A percentile compares a stretch with the other conserved stretches of the same genome.
Evolutionary conservation across 2,329 filamentous ascomycete genomes (phyloP).

Genomic region (Trichoderma asperellum): DNA sequence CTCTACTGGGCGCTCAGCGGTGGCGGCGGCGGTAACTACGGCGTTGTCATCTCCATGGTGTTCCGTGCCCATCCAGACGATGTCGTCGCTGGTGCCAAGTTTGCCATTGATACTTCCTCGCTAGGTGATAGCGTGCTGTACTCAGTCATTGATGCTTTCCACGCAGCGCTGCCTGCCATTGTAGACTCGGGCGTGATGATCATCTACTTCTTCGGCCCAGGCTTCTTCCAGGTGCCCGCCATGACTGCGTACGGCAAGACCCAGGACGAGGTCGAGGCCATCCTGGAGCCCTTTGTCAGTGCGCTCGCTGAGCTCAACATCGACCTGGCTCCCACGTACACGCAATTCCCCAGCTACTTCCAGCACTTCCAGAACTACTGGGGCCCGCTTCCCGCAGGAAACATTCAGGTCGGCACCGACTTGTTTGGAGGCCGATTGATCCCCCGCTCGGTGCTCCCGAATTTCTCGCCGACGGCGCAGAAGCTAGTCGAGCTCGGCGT

Average conservation of each 20-base stretch:
- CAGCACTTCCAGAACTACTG: slow-evolving; percentile 36
- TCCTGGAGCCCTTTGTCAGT: slow-evolving; percentile 49
- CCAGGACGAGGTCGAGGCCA: slow-evolving; percentile 42
- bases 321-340: slow-evolving; percentile 37
- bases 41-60: slow-evolving; percentile 47
- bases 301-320: slow-evolving; percentile 34
- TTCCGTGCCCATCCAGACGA: slow-evolving; percentile 41
- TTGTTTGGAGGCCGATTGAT: slow-evolving; percentile 50
- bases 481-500: slow-evolving; percentile 39
- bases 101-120: slow-evolving; percentile 12
- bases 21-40: slow-evolving; percentile 54
- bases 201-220: slow-evolving; percentile 49
- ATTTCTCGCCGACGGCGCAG: slow-evolving; percentile 31
- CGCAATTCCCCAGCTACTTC: slow-evolving; percentile 38
- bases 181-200: slow-evolving; percentile 54
- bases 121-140: slow-evolving; percentile 1
- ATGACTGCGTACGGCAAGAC: slow-evolving; percentile 52
- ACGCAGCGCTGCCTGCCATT: slow-evolving; percentile 40
- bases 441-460: slow-evolving; percentile 41
- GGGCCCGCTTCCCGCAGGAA: slow-evolving; percentile 45
- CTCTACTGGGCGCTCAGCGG: slow-evolving; percentile 65
- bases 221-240: slow-evolving; percentile 48
- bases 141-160: slow-evolving; percentile 34
- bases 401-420: slow-evolving; percentile 39
- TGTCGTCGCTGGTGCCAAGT: slow-evolving; percentile 41